phyloP scores from a whole-genome alignment of 495 filamentous ascomycete genomes.

The Glarea lozoyensis region DNA sequence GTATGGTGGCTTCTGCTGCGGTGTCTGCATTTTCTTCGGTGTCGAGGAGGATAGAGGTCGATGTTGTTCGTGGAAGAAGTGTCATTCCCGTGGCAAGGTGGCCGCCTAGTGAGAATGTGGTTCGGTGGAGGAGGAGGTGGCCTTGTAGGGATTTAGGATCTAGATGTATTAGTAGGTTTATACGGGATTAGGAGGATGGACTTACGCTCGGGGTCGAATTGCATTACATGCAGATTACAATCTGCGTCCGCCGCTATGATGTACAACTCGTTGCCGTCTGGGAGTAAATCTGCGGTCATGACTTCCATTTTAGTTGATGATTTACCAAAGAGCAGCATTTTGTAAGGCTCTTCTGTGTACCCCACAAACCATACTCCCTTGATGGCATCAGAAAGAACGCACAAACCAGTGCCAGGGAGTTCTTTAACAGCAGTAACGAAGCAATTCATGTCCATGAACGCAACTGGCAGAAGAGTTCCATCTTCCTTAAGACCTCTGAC shows the following conservation, averaged over 20 bases:
- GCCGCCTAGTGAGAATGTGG: conserved; percentile 74
- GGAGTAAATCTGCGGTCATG: conserved; percentile 77
- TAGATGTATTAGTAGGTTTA: conserved; percentile 24
- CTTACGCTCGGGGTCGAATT: conserved; percentile 86
- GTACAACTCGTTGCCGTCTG: conserved; percentile 72
- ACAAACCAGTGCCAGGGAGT: conserved; percentile 72
- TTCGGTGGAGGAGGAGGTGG: conserved; percentile 73
- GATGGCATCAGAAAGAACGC: conserved; percentile 75
- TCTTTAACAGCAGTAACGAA: conserved; percentile 78
- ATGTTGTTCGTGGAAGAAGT: conserved; percentile 58
- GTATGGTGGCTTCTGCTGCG: conserved; percentile 17
- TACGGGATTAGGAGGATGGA: conserved; percentile 7
- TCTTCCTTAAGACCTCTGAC: conserved; percentile 94
- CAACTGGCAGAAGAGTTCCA: conserved; percentile 79
- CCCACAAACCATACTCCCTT: conserved; percentile 94
- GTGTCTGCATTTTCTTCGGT: conserved; percentile 22
- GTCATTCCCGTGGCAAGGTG: conserved; percentile 65
- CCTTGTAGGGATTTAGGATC: conserved; percentile 92
- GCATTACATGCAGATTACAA: conserved; percentile 74
- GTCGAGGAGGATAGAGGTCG: conserved; percentile 33
- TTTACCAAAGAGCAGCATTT: conserved; percentile 90
- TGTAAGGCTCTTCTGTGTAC: conserved; percentile 91
- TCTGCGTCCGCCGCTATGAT: conserved; percentile 80
- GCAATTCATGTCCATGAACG: conserved; percentile 96
- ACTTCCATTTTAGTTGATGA: conserved; percentile 66